Evolutionary conservation across 1,284 basidiomycete genomes (phyloP).

Genomic region (Pholiota adiposa): DNA sequence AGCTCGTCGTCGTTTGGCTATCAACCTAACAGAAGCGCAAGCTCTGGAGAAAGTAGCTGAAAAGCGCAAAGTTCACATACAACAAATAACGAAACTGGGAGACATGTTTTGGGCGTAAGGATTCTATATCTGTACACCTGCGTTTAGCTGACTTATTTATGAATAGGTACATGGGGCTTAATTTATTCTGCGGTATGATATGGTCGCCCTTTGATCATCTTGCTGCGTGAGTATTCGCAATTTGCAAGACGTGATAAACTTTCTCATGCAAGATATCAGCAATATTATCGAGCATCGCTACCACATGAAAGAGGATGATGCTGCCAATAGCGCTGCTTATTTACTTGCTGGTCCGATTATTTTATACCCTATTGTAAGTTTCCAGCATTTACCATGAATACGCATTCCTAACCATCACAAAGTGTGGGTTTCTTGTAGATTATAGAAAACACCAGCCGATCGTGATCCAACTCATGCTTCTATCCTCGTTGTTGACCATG

Average conservation of each 20-base stretch:
- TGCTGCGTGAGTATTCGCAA: constrained; percentile 55
- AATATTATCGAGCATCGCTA: constrained; percentile 78
- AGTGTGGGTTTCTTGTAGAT: constrained; percentile 70
- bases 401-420: constrained; percentile 8
- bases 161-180: constrained; percentile 68
- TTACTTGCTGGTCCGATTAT: constrained; percentile 77
- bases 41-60: constrained; percentile 68
- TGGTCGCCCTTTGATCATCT: constrained; percentile 83
- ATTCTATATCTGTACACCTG: not conserved
- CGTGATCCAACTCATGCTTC: constrained; percentile 58
- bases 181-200: constrained; percentile 76
- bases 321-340: constrained; percentile 70
- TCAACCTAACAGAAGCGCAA: constrained; percentile 58
- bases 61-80: constrained; percentile 63
- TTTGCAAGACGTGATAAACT: not conserved
- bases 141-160: constrained; percentile 6
- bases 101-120: constrained; percentile 82
- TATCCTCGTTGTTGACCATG: constrained; percentile 69
- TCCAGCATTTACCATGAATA: not conserved
- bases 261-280: constrained; percentile 36
- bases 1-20: constrained; percentile 43
- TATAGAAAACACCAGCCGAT: constrained; percentile 57
- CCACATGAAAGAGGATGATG: constrained; percentile 59
- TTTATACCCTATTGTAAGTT: constrained; percentile 68
- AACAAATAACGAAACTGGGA: constrained; percentile 66